Evolutionary conservation across 192 early-diverging fungal genomes (phyloP).

Genomic region (Borealophlyctis nickersoniae): DNA sequence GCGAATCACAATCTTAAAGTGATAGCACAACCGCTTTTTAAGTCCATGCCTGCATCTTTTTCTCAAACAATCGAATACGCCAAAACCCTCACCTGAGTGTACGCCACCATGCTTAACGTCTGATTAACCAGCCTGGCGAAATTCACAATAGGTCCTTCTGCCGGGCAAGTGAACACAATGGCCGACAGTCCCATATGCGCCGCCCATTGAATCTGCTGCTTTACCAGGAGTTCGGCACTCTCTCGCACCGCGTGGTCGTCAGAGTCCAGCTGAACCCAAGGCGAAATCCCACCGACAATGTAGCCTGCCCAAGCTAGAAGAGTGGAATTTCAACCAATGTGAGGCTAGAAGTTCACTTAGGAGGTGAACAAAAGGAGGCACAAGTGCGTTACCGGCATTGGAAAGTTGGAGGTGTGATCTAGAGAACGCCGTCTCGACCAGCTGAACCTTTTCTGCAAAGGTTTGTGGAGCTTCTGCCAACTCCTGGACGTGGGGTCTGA

Average conservation of each 20-base stretch:
- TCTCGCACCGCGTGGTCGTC: conserved; percentile 7
- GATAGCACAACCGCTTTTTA: too few species aligned
- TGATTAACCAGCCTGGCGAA: conserved; percentile 52
- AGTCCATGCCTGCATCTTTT: too few species aligned
- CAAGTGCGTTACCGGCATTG: neutral
- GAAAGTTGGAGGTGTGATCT: conserved; percentile 19
- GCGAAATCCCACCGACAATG: conserved; percentile 25
- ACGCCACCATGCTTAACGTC: conserved; percentile 30
- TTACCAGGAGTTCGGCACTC: conserved; percentile 27
- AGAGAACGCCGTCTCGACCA: conserved; percentile 19
- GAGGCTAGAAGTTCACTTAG: too few species aligned
- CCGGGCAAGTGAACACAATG: conserved; percentile 48
- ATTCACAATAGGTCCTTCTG: conserved; percentile 40
- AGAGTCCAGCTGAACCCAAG: conserved; percentile 27
- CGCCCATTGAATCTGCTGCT: conserved; percentile 61
- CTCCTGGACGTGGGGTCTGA: conserved; percentile 9
- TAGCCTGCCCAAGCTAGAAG: conserved; percentile 8
- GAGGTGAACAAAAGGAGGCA: too few species aligned
- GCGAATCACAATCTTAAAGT: too few species aligned
- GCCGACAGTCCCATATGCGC: conserved; percentile 64
- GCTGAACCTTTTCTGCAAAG: neutral
- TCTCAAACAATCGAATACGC: too few species aligned
- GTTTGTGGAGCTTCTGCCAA: too few species aligned
- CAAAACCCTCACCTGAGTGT: conserved; percentile 44
- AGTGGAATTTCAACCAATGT: neutral